Percentiles rank a stretch among this genome's conserved stretches.
These are phyloP conservation scores for Bjerkandera adusta DNA, from an alignment of 1,284 basidiomycete species.

Conservation along the genomic window DNA sequence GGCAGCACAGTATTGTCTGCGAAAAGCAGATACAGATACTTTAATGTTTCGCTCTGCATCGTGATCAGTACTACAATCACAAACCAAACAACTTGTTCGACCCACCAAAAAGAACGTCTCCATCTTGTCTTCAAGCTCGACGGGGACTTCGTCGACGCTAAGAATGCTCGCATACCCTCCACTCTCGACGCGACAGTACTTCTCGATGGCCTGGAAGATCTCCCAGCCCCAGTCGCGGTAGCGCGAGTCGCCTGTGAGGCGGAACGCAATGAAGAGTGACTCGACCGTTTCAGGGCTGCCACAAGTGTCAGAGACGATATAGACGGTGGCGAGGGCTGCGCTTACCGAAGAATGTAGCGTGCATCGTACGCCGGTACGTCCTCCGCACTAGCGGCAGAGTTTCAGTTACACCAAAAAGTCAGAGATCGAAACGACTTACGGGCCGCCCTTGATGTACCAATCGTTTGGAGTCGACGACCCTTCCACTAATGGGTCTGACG, in stretches of 20 bases:
- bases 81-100: slow-evolving; percentile 9
- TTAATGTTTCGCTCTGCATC: slow-evolving; percentile 83
- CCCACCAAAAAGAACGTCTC: slow-evolving; percentile 90
- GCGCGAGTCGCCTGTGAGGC: slow-evolving; percentile 78
- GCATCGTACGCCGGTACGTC: slow-evolving; percentile 69
- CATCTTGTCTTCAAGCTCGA: slow-evolving; percentile 82
- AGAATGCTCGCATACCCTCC: slow-evolving; percentile 87
- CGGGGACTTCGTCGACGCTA: slow-evolving; percentile 79
- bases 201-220: slow-evolving; percentile 89
- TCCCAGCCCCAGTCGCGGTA: slow-evolving; percentile 88
- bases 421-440: slow-evolving; percentile 36
- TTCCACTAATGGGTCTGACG: slow-evolving; percentile 51
- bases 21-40: slow-evolving; percentile 93
- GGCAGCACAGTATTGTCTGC: slow-evolving; percentile 73
- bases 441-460: slow-evolving; percentile 87
- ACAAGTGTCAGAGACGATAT: neutral
- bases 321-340: slow-evolving; percentile 12
- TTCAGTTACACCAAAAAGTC: neutral
- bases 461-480: slow-evolving; percentile 47
- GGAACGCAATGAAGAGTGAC: slow-evolving; percentile 86
- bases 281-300: slow-evolving; percentile 91
- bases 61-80: slow-evolving; percentile 5
- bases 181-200: slow-evolving; percentile 68
- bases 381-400: slow-evolving; percentile 38
- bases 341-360: slow-evolving; percentile 83